Percentiles rank a stretch among this genome's conserved stretches.
Evolutionary conservation across 345 rosid species (phyloP).

Genomic region (Populus ilicifolia): DNA sequence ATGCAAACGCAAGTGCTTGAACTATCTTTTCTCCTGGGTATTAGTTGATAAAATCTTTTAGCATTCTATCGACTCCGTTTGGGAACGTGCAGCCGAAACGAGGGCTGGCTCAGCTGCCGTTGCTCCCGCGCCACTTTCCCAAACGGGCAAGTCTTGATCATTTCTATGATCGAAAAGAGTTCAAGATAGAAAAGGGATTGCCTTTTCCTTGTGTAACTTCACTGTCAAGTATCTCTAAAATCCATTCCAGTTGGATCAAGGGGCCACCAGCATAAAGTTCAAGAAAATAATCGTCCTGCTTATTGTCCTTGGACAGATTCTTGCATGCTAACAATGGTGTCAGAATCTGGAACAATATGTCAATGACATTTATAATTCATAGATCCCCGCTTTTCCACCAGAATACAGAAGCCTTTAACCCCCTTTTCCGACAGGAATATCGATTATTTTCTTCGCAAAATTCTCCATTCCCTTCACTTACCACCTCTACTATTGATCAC

Average conservation of each 20-base stretch:
- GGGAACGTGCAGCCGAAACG: no score
- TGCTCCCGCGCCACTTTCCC: no score
- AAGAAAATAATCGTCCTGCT: conserved; percentile 10
- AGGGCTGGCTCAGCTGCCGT: no score
- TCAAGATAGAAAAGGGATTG: background rate
- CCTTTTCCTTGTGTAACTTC: background rate
- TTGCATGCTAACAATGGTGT: conserved; percentile 1
- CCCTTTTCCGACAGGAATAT: conserved; percentile 17
- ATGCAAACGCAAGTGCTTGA: background rate
- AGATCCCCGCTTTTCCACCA: background rate
- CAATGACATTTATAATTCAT: background rate
- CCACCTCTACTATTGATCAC: background rate
- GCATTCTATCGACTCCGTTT: background rate
- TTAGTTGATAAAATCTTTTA: background rate
- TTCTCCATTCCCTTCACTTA: background rate
- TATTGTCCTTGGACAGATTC: conserved; percentile 22
- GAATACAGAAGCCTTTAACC: background rate
- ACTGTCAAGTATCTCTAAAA: background rate
- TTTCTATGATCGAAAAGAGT: background rate
- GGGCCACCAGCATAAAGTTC: conserved; percentile 16
- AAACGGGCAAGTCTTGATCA: background rate
- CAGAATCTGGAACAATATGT: background rate
- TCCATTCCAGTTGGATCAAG: conserved; percentile 4
- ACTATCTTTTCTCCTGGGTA: background rate
- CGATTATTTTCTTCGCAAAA: background rate